phyloP scores from a whole-genome alignment of 805 yeast species.

The Kuraishia cidri region DNA sequence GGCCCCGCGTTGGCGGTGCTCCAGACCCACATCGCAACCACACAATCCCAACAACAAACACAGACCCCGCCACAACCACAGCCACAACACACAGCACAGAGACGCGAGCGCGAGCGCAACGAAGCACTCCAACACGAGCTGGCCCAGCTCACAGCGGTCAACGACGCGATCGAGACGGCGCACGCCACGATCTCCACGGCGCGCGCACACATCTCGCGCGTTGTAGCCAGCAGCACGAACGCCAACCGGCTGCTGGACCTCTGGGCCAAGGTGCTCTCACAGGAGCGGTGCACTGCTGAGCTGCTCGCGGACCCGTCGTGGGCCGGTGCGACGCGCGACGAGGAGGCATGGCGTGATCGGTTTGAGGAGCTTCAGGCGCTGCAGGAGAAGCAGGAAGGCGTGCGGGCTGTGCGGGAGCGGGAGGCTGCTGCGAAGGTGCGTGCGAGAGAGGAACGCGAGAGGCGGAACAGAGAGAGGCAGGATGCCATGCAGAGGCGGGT shows the following conservation, averaged over 20 bases:
- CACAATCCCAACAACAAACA: too few relatives aligned
- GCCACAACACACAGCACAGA: too few relatives aligned
- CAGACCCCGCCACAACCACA: too few relatives aligned
- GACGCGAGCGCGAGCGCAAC: too few relatives aligned
- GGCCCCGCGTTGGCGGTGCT: too few relatives aligned
- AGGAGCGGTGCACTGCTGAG: conserved; percentile 44
- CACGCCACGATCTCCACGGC: conserved; percentile 20
- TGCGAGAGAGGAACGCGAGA: conserved; percentile 9
- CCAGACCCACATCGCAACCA: too few relatives aligned
- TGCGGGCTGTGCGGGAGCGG: conserved; percentile 17
- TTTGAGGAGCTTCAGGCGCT: conserved; percentile 6
- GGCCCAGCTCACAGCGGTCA: conserved; percentile 21
- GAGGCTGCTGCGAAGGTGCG: conserved; percentile 15
- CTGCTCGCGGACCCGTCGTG: conserved; percentile 22
- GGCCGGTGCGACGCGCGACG: conserved; percentile 16
- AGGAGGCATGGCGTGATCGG: conserved; percentile 19
- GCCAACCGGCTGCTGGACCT: conserved; percentile 43
- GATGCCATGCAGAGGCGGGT: conserved; percentile 17
- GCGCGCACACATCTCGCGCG: conserved; percentile 20
- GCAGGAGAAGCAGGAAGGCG: conserved; percentile 3
- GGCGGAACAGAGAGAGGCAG: conserved; percentile 12
- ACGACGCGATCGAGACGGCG: conserved; percentile 20
- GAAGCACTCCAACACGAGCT: conserved; percentile 15
- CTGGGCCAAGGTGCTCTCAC: conserved; percentile 56
- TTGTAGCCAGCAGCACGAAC: conserved; percentile 31